Evolutionary conservation across 1,139 yeast species (phyloP).

Genomic region (Yamadazyma mexicana): DNA sequence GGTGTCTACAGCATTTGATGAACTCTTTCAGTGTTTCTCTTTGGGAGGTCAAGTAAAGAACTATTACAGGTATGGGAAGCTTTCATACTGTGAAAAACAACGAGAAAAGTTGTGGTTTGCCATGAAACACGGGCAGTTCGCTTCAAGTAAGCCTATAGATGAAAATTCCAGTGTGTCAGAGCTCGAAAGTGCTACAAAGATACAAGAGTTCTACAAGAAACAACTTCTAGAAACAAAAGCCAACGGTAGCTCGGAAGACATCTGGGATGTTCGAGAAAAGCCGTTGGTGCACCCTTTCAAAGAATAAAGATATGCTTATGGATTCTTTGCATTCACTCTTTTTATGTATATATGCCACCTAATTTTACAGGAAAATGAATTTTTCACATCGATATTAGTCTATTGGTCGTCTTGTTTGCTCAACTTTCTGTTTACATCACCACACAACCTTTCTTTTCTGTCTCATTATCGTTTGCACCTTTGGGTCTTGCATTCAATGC

Average conservation of each 20-base stretch:
- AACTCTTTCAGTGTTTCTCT: constrained; percentile 80
- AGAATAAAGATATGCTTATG: constrained; percentile 11
- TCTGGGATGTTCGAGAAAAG: constrained; percentile 63
- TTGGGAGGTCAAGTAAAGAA: constrained; percentile 84
- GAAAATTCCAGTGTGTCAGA: constrained; percentile 45
- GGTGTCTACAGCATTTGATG: constrained; percentile 78
- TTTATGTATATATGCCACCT: constrained; percentile 1
- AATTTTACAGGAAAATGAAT: neutral
- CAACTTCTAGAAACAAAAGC: constrained; percentile 60
- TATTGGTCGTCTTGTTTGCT: neutral
- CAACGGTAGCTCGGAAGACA: constrained; percentile 75
- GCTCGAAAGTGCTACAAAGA: constrained; percentile 49
- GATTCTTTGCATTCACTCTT: neutral
- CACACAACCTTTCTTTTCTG: constrained; percentile 43
- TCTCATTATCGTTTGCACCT: constrained; percentile 56
- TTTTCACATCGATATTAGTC: neutral
- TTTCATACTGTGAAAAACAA: constrained; percentile 68
- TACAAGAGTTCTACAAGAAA: constrained; percentile 71
- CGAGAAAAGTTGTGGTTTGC: constrained; percentile 83
- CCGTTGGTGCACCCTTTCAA: constrained; percentile 28
- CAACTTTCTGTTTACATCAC: constrained; percentile 27
- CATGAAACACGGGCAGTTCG: constrained; percentile 49
- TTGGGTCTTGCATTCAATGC: constrained; percentile 89
- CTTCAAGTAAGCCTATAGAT: constrained; percentile 20
- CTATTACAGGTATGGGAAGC: constrained; percentile 79